phyloP scores from a whole-genome alignment of 2,329 filamentous ascomycete genomes.

The Neopestalotiopsis sp. region DNA sequence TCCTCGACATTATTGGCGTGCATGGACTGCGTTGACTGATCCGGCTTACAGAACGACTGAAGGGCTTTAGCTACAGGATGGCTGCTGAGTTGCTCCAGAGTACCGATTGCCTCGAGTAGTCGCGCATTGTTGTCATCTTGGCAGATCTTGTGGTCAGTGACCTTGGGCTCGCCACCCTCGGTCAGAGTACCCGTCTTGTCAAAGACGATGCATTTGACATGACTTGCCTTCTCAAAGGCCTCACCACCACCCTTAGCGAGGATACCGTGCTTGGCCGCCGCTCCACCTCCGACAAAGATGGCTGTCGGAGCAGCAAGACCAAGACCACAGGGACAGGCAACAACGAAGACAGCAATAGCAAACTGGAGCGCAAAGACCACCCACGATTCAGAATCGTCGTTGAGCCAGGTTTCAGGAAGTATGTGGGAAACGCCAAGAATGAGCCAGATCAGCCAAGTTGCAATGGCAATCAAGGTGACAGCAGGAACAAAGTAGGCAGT shows the following conservation, averaged over 20 bases:
- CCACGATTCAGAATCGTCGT: slow-evolving; percentile 65
- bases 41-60: slow-evolving; percentile 61
- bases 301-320: slow-evolving; percentile 86
- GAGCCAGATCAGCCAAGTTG: slow-evolving; percentile 77
- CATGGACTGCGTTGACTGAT: slow-evolving; percentile 30
- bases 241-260: slow-evolving; percentile 84
- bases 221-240: slow-evolving; percentile 84
- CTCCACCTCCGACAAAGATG: slow-evolving; percentile 80
- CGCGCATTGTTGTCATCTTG: slow-evolving; percentile 32
- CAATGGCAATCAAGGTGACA: slow-evolving; percentile 70
- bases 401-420: slow-evolving; percentile 62
- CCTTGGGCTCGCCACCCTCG: slow-evolving; percentile 70
- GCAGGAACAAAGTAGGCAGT: slow-evolving; percentile 80
- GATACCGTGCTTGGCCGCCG: slow-evolving; percentile 81
- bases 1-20: slow-evolving; percentile 61
- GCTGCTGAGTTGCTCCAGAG: slow-evolving; percentile 72
- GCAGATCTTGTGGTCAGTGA: slow-evolving; percentile 60
- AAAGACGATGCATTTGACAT: slow-evolving; percentile 79
- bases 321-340: slow-evolving; percentile 84
- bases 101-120: slow-evolving; percentile 46
- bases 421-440: slow-evolving; percentile 62
- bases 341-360: slow-evolving; percentile 84
- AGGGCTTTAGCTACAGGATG: slow-evolving; percentile 78
- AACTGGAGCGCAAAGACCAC: slow-evolving; percentile 79
- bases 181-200: slow-evolving; percentile 90